Evolutionary conservation across 345 rosid species (phyloP), one percentile per base, ranked within the genome.

Genomic region (Moringa oleifera): DNA sequence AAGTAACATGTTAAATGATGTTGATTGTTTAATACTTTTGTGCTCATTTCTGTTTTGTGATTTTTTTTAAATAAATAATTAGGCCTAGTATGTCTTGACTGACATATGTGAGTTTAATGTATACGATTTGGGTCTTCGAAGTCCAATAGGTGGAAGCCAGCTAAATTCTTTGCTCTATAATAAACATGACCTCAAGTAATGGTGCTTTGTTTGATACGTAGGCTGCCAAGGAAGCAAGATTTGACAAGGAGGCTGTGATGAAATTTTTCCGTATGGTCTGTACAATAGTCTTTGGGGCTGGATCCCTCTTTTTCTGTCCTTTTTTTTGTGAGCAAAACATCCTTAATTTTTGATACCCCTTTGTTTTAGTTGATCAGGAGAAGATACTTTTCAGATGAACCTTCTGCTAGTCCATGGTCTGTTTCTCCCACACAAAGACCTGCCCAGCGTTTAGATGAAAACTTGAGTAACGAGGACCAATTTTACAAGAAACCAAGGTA

Each of bases 191-290:
- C n/a, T n/a, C 37, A 33, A 11, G 11, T 33, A 33, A 33, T n/a
- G n/a, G 11, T 33, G 37, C 11, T 33, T 33, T 33, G 37, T 33
- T 5, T 5, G 37, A 33, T 4, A 33, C 11, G 37, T 80, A 95
- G 99, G 99, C 99, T 36, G 96, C 96, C 31, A 95, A 81, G 79
- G 98, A 87, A 75, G 90, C 94, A 68, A 89, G 98, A 79, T 87
- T 77, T 31, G 99, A 95, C 82, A 89, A 95, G 79, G 99, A 95
- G 82, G 96, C 90, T 56, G 56, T 95, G 54, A 74, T 73, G 69
- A 95, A 81, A 55, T 95, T 91, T 77, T 89, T 95, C 56, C 96
- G 79, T 16, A 77, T 62, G 86, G 99, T 92, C 31, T 37, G 94
- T 82, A 20, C 51, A 53, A 37, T 25, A 24, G n/a, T 53, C 23